phyloP scores from a whole-genome alignment of 148 eudicot species.

The Fagopyrum esculentum region DNA sequence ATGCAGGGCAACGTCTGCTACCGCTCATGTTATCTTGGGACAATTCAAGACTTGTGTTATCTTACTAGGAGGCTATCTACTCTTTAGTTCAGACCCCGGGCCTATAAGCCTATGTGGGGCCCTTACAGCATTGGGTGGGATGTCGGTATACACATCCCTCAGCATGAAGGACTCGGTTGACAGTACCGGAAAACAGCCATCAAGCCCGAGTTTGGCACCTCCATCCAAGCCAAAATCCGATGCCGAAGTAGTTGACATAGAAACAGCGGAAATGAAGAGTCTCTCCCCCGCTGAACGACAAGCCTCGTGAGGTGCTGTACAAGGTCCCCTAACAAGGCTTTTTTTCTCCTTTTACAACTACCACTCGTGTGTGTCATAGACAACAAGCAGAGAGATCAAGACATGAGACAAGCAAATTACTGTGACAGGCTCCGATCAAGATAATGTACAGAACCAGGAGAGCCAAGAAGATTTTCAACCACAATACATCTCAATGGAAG shows the following conservation, averaged over 20 bases:
- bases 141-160: conserved; percentile 73
- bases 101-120: conserved; percentile 66
- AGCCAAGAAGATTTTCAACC: not conserved
- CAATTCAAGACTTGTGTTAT: conserved; percentile 91
- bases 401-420: not conserved
- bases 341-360: not conserved
- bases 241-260: conserved; percentile 27
- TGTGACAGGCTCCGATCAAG: not conserved
- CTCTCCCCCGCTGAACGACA: conserved; percentile 28
- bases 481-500: not conserved
- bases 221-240: conserved; percentile 40
- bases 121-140: conserved; percentile 63
- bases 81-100: conserved; percentile 84
- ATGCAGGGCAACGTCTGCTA: conserved; percentile 88
- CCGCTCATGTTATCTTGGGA: conserved; percentile 76
- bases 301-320: not conserved
- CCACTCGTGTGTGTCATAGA: not conserved
- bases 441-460: not conserved
- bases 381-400: not conserved
- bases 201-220: conserved; percentile 23
- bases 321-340: not conserved
- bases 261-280: conserved; percentile 27
- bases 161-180: conserved; percentile 39
- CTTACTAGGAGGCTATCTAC: conserved; percentile 65
- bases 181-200: conserved; percentile 20